Evolutionary conservation across 495 filamentous ascomycete species (phyloP).

Genomic region (Venustampulla echinocandica): DNA sequence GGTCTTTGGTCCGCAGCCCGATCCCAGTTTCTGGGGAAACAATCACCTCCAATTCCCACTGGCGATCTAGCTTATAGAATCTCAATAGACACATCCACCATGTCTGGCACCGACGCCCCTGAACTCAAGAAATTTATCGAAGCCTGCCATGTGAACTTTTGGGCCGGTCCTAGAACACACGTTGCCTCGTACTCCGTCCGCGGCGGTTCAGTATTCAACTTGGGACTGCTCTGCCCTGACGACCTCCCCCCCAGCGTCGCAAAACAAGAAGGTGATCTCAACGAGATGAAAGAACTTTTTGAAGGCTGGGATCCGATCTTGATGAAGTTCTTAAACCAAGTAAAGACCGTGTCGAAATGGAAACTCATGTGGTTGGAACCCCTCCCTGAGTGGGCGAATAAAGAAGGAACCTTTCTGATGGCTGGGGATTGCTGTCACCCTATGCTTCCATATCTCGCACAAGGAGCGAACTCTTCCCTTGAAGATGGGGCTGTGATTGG

Average conservation of each 20-base stretch:
- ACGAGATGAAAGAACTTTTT: constrained; percentile 44
- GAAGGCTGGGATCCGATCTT: constrained; percentile 45
- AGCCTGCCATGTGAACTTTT: constrained; percentile 57
- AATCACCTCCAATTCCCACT: constrained; percentile 38
- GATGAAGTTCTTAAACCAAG: constrained; percentile 35
- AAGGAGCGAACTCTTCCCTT: constrained; percentile 46
- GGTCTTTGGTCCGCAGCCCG: constrained; percentile 46
- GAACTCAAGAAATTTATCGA: constrained; percentile 35
- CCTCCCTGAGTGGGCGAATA: constrained; percentile 32
- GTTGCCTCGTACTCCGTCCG: constrained; percentile 50
- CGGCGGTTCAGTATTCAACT: constrained; percentile 44
- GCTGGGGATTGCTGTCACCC: constrained; percentile 58
- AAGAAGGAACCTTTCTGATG: constrained; percentile 33
- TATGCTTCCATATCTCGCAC: constrained; percentile 60
- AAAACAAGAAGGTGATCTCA: constrained; percentile 33
- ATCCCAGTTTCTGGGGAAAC: constrained; percentile 33
- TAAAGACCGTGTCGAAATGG: constrained; percentile 43
- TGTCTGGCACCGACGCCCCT: constrained; percentile 36
- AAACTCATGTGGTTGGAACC: constrained; percentile 38
- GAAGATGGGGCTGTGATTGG: constrained; percentile 49
- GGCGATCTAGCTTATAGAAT: constrained; percentile 57
- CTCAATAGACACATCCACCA: constrained; percentile 39
- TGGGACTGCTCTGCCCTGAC: constrained; percentile 48
- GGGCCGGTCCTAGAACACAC: constrained; percentile 54
- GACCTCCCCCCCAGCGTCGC: constrained; percentile 38